These are phyloP conservation scores for Phascolomyces articulosus DNA, from an alignment of 371 early-diverging fungal genomes.

Conservation along the genomic window DNA sequence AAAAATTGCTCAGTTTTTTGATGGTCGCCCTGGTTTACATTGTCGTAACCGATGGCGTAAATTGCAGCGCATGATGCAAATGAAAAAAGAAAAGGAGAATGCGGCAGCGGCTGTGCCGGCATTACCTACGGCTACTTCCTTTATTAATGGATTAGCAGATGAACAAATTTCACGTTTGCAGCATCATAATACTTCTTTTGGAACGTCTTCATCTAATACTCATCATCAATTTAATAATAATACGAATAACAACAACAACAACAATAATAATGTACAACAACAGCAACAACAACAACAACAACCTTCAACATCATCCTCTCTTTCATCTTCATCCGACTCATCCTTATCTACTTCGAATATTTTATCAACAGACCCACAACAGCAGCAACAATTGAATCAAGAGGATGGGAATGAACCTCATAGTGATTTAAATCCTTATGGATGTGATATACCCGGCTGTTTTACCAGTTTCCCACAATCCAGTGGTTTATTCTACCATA, in stretches of 20 bases:
- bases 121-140: conserved; percentile 1
- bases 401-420: neutral
- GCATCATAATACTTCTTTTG: neutral
- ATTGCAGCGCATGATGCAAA: conserved; percentile 65
- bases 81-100: conserved; percentile 47
- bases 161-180: neutral
- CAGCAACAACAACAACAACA: neutral
- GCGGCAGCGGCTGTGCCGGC: conserved; percentile 18
- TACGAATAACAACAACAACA: neutral
- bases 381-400: neutral
- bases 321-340: neutral
- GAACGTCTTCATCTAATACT: neutral
- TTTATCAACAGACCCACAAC: neutral
- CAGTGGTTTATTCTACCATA: conserved; percentile 65
- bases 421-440: conserved; percentile 59
- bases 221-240: too few species aligned
- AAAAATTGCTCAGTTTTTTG: conserved; percentile 78
- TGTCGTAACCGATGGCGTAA: conserved; percentile 87
- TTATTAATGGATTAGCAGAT: conserved; percentile 10
- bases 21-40: conserved; percentile 79
- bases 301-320: neutral
- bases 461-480: conserved; percentile 61
- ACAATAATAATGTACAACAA: too few species aligned
- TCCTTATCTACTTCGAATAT: neutral
- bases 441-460: conserved; percentile 72